Evolutionary conservation across 2,329 filamentous ascomycete species (phyloP), one percentile per base, ranked within the genome.

Genomic region (Metarhizium anisopliae): DNA sequence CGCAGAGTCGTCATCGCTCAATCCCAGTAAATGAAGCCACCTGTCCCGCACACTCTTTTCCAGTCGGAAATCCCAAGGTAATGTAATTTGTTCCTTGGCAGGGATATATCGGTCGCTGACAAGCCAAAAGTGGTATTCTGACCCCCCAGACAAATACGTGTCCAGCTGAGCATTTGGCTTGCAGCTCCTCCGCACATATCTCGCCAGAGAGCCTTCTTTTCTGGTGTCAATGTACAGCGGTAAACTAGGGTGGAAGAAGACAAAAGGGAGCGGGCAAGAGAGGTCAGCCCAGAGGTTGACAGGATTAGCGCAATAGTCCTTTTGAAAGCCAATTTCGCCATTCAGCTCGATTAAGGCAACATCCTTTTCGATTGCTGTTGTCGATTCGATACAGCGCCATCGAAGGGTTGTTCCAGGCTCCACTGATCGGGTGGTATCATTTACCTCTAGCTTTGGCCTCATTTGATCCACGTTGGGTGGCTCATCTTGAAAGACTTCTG

Each of bases 181-280:
- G 74, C 94, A 99, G 64, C 94, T 97, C 61, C 93, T 84, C 56
- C 94, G 84, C n/a, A 95, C 85, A 67, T 94, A 96, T 49, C 94
- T 88, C 56, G 94, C 85, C 40, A 84, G 76, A 4, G 90, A 96
- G 25, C 93, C 94, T 73, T 95, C 90, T 67, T 83, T 83, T 58
- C 94, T 82, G 10, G 92, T 94, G 70, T 96, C 94, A 65, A 99
- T 94, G 72, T 92, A 96, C 13, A 99, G 81, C 0, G 93, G 93
- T 8, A 97, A 82, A 57, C 86, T 80, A 1, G 91, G 90, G 65
- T 95, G 92, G 70, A 97, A 93, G 67, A 92, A 90, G 29, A 93
- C 87, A 63, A 91, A 91, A 1, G 89, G 89, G 2, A 84, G 72
- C 3, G 83, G 82, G 3, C 80, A 82, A 14, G 77, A 80, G 11